Evolutionary conservation across 2,329 filamentous ascomycete species (phyloP).

Genomic region (Fusarium sp.): DNA sequence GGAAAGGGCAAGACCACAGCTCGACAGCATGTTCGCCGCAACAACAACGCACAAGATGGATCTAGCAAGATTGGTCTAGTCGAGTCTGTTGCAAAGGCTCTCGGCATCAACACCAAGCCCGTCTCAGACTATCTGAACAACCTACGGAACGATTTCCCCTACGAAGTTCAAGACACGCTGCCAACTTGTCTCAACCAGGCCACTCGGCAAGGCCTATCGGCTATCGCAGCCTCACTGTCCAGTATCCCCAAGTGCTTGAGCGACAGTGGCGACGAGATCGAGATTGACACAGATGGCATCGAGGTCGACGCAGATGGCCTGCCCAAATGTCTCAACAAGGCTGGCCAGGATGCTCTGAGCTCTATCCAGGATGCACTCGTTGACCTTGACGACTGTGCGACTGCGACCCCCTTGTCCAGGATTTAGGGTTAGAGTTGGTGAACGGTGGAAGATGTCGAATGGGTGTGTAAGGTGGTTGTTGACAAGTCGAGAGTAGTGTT

Average conservation of each 20-base stretch:
- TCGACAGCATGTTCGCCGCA: neutral
- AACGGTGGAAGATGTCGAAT: neutral
- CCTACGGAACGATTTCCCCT: neutral
- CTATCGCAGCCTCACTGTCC: neutral
- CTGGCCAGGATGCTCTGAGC: neutral
- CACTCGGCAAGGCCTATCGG: neutral
- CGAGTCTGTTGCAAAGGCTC: neutral
- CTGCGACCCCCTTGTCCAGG: neutral
- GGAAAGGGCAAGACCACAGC: neutral
- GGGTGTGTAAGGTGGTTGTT: neutral
- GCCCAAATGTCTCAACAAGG: neutral
- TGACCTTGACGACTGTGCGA: neutral
- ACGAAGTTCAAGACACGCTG: neutral
- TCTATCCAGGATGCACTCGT: neutral
- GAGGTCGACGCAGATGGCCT: neutral
- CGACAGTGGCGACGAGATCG: neutral
- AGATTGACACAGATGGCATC: neutral
- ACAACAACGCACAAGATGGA: neutral
- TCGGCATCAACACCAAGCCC: neutral
- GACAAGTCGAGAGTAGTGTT: neutral
- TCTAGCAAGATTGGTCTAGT: neutral
- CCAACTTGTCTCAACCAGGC: neutral
- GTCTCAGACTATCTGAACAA: neutral
- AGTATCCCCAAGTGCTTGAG: neutral
- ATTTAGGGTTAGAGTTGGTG: neutral